These are phyloP conservation scores for Gaertneriomyces semiglobifer DNA, from an alignment of 192 early-diverging fungal genomes.

Conservation along the genomic window DNA sequence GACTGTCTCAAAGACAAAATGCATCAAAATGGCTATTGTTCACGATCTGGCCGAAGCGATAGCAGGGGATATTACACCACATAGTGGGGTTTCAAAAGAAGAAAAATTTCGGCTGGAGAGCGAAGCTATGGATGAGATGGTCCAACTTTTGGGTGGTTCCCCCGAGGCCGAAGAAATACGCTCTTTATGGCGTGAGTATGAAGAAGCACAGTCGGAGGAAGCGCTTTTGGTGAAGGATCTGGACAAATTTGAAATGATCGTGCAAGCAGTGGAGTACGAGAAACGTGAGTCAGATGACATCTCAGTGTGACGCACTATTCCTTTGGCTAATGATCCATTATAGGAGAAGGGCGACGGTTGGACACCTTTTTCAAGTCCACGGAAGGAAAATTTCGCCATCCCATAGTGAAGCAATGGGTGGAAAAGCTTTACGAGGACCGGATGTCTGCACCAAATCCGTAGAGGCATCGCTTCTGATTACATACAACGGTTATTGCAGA, in stretches of 20 bases:
- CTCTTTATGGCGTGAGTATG: constrained; percentile 82
- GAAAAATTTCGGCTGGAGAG: constrained; percentile 72
- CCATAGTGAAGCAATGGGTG: constrained; percentile 76
- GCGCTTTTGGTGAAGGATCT: constrained; percentile 83
- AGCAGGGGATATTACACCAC: constrained; percentile 89
- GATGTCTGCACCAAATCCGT: too few species aligned
- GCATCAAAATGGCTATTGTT: constrained; percentile 82
- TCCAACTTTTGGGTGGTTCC: constrained; percentile 52
- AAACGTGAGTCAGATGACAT: constrained; percentile 47
- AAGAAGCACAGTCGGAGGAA: constrained; percentile 67
- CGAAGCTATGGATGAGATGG: constrained; percentile 64
- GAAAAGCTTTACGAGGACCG: constrained; percentile 62
- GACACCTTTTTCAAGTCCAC: constrained; percentile 82
- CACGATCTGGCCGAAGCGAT: constrained; percentile 88
- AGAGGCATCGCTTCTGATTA: too few species aligned
- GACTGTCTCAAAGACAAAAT: constrained; percentile 12
- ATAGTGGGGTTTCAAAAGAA: constrained; percentile 69
- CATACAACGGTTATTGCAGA: too few species aligned
- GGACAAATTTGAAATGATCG: constrained; percentile 97
- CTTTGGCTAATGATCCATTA: background rate
- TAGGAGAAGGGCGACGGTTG: constrained; percentile 50
- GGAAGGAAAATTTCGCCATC: constrained; percentile 75
- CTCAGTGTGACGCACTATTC: background rate
- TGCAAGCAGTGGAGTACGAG: constrained; percentile 90
- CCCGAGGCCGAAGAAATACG: constrained; percentile 67